Conservation (phyloP, 768 basidiomycete species). For the Russula virescens region DNA sequence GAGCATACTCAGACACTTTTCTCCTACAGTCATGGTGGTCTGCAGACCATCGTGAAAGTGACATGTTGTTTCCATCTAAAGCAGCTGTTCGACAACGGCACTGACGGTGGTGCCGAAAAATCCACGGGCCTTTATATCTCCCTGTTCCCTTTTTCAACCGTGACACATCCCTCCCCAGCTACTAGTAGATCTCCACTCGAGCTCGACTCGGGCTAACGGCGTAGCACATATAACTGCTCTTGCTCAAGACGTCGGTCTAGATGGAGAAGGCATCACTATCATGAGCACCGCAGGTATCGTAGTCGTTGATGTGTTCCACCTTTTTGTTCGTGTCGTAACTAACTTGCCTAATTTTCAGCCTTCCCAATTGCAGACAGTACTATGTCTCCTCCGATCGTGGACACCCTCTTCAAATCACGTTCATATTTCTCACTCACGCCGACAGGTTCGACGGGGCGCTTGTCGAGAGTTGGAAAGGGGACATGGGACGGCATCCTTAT, state of each 20-base stretch:
- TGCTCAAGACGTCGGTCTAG: background rate
- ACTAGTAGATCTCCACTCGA: too few relatives aligned
- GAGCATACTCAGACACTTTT: too few relatives aligned
- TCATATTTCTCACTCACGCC: conserved; percentile 12
- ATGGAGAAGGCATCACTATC: background rate
- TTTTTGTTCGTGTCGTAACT: background rate
- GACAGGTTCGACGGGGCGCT: conserved; percentile 17
- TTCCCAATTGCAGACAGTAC: background rate
- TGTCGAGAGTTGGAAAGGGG: conserved; percentile 21
- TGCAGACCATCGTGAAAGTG: too few relatives aligned
- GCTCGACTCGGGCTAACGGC: too few relatives aligned
- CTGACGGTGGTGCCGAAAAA: too few relatives aligned
- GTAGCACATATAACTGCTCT: background rate
- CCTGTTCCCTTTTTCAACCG: too few relatives aligned
- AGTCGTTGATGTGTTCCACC: too few relatives aligned
- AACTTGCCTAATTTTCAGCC: background rate
- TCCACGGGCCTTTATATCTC: too few relatives aligned
- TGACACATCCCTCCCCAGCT: background rate
- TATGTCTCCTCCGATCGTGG: background rate
- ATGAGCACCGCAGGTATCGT: background rate
- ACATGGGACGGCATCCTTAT: conserved; percentile 25
- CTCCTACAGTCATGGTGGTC: too few relatives aligned
- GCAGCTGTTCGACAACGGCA: too few relatives aligned
- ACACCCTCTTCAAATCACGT: conserved; percentile 13
- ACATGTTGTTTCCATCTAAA: too few relatives aligned